phyloP scores from a whole-genome alignment of 148 eudicot genomes.

The Amaranthus hypochondriacus region DNA sequence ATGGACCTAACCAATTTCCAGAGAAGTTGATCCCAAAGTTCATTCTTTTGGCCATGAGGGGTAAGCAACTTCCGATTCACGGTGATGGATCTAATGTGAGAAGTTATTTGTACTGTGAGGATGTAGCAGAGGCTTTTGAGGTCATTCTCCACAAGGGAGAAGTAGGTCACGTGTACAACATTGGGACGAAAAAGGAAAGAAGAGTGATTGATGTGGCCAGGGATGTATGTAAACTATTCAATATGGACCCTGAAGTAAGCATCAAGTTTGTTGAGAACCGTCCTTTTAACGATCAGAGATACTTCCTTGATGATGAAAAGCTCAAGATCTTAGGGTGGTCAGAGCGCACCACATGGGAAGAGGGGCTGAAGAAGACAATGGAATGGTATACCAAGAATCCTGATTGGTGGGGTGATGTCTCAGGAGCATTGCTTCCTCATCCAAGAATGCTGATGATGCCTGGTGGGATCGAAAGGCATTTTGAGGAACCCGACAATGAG shows the following conservation, averaged over 20 bases:
- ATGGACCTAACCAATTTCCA: constrained; percentile 83
- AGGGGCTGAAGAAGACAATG: constrained; percentile 61
- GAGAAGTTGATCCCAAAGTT: constrained; percentile 81
- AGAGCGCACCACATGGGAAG: constrained; percentile 64
- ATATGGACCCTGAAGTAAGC: constrained; percentile 37
- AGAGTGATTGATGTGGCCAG: constrained; percentile 69
- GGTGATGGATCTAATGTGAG: constrained; percentile 80
- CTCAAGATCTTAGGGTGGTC: constrained; percentile 65
- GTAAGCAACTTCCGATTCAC: constrained; percentile 63
- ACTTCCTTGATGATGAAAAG: constrained; percentile 67
- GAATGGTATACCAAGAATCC: constrained; percentile 67
- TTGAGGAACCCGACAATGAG: constrained; percentile 48
- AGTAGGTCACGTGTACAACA: constrained; percentile 77
- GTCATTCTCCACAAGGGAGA: constrained; percentile 69
- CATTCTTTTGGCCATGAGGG: constrained; percentile 71
- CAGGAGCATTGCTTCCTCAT: constrained; percentile 76
- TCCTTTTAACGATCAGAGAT: constrained; percentile 77
- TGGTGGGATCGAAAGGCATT: constrained; percentile 59
- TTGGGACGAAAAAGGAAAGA: constrained; percentile 67
- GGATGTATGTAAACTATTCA: constrained; percentile 59
- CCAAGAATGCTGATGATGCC: constrained; percentile 92
- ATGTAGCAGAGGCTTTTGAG: constrained; percentile 90
- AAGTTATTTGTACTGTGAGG: constrained; percentile 83
- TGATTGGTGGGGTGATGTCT: constrained; percentile 79
- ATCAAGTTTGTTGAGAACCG: constrained; percentile 72